Base-by-base conservation (phyloP, 2,329 filamentous ascomycete species). In the Colletotrichum tanaceti region DNA sequence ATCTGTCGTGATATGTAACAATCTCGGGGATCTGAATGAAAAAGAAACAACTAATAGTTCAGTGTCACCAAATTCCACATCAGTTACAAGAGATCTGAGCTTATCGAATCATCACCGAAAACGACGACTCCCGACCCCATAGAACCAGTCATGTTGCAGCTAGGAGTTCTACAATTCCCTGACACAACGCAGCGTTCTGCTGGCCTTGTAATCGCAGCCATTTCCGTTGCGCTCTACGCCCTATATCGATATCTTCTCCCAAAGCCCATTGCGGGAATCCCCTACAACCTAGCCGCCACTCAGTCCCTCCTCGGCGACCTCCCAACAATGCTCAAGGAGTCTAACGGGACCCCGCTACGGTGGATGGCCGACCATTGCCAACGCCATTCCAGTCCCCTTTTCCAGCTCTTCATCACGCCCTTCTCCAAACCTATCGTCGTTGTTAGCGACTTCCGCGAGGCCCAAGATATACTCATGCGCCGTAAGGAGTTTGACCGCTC, bases 361-460 rank as follows among this genome's bases (percentile, higher is more conserved):
- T 62, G 50, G 47, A 41, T 52, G 14, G 20, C 24, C 13, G 13
- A 5, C 4, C 50, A 61, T 16, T 16, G 46, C 20, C 35, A 46
- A 5, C 11, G 79, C 74, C 75, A 79, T 53, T 71, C 79, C 6
- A 79, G 77, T 11, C 81, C 83, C 1, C 76, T 86, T 65, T 72
- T 80, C 5, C 85, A 87, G 70, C 73, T 82, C 5, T 87, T 86
- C 72, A 72, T 85, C 55, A 72, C 75, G 5, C 83, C 84, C 0
- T 76, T 84, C 22, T 68, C 71, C 0, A 76, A 75, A 22, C 85
- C 84, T 3, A 79, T 77, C 71, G 75, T 86, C 0, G 62, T 86
- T 1, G 68, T 86, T 4, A 75, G 77, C 10, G 83, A 84, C 62
- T 69, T 55, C 57, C 61, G 65, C 5, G 69, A 71, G 43, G 65